A percentile compares a stretch with the other conserved stretches of the same genome.
These are phyloP conservation scores for Irpex sp. DNA, from an alignment of 1,284 basidiomycete species.

Conservation along the genomic window DNA sequence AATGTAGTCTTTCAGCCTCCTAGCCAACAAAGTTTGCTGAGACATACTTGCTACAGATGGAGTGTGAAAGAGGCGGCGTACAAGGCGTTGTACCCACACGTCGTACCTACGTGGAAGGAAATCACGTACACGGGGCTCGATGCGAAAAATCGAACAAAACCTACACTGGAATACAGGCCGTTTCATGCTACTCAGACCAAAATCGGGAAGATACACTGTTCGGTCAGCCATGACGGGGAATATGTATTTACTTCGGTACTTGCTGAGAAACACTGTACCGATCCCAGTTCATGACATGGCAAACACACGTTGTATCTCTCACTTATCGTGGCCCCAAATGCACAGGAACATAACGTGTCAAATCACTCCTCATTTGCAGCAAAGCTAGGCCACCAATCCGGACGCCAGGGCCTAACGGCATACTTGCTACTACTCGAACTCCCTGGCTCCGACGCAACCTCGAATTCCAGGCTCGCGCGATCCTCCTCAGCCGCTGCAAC, in stretches of 20 bases:
- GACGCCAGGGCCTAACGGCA: conserved; percentile 57
- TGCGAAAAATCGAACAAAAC: conserved; percentile 39
- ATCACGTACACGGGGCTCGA: conserved; percentile 48
- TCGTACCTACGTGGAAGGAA: conserved; percentile 75
- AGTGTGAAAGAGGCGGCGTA: conserved; percentile 88
- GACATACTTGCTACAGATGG: conserved; percentile 52
- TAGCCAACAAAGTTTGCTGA: neutral
- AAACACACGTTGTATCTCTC: neutral
- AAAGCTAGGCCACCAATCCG: conserved; percentile 63
- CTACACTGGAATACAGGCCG: conserved; percentile 44
- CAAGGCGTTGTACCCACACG: conserved; percentile 74
- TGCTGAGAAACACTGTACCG: conserved; percentile 37
- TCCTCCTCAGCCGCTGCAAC: conserved; percentile 37
- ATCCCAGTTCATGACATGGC: neutral
- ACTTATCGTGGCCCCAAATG: too few species aligned
- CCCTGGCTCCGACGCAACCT: conserved; percentile 23
- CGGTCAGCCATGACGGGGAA: conserved; percentile 83
- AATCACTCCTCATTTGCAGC: neutral
- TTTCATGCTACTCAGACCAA: conserved; percentile 6
- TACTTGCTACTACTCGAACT: conserved; percentile 15
- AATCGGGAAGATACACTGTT: conserved; percentile 51
- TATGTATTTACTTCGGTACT: conserved; percentile 77
- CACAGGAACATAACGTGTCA: neutral
- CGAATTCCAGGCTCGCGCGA: conserved; percentile 38
- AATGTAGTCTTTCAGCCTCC: neutral